These are phyloP conservation scores for Kurtzmaniella fragi DNA, from an alignment of 805 yeast species.

Conservation along the genomic window DNA sequence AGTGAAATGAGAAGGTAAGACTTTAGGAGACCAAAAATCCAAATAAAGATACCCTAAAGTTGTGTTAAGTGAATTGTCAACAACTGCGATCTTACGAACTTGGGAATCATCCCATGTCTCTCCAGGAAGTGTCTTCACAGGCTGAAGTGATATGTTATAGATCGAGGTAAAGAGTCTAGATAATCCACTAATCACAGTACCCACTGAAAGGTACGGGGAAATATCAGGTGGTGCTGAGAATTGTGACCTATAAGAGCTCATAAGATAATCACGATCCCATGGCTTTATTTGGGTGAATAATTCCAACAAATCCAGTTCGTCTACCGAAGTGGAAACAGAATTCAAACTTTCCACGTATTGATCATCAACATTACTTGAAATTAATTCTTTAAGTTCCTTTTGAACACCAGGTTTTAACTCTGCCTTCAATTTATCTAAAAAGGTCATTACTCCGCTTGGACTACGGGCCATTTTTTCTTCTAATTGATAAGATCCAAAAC, in stretches of 20 bases:
- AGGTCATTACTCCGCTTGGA: conserved; percentile 70
- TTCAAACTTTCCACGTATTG: not conserved
- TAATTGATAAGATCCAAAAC: conserved; percentile 76
- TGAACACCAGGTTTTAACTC: conserved; percentile 44
- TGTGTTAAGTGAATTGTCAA: conserved; percentile 46
- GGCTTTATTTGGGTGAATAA: conserved; percentile 34
- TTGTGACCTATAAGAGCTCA: conserved; percentile 5
- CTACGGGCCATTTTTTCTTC: conserved; percentile 85
- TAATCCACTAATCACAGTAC: conserved; percentile 80
- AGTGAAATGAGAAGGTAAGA: conserved; percentile 93
- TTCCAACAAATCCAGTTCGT: not conserved
- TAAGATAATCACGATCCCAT: conserved; percentile 83
- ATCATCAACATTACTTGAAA: not conserved
- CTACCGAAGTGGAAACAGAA: not conserved
- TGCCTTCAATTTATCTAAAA: conserved; percentile 55
- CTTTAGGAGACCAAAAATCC: conserved; percentile 75
- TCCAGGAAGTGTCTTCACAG: conserved; percentile 56
- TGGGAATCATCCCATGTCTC: conserved; percentile 82
- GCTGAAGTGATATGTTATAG: conserved; percentile 73
- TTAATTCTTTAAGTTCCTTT: conserved; percentile 49
- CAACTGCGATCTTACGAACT: conserved; percentile 77
- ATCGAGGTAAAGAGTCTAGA: conserved; percentile 63
- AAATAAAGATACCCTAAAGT: conserved; percentile 80
- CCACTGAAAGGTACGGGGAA: conserved; percentile 74
- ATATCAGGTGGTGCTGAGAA: conserved; percentile 35